Percentiles rank a stretch among this genome's conserved stretches.
These are phyloP conservation scores for Pichia paraexigua DNA, from an alignment of 805 yeast genomes.

Conservation along the genomic window DNA sequence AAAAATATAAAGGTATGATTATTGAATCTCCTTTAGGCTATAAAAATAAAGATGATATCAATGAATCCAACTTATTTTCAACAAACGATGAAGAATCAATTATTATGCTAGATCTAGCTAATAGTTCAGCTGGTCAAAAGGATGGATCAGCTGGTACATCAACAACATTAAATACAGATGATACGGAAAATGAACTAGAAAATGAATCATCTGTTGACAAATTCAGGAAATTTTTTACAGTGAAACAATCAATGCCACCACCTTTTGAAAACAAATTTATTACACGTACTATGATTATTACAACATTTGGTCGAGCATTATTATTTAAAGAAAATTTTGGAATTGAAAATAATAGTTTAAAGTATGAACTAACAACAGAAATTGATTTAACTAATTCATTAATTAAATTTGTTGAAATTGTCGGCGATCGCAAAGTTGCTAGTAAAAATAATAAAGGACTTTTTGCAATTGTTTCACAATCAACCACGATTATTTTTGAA, in stretches of 20 bases:
- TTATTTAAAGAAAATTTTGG: slow-evolving; percentile 38
- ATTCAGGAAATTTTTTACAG: slow-evolving; percentile 25
- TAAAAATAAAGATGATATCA: slow-evolving; percentile 29
- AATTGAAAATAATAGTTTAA: slow-evolving; percentile 24
- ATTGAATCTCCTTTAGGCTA: slow-evolving; percentile 55
- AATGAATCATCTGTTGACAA: slow-evolving; percentile 15
- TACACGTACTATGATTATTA: slow-evolving; percentile 47
- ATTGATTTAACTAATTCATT: slow-evolving; percentile 46
- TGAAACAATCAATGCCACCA: slow-evolving; percentile 4
- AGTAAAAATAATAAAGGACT: slow-evolving; percentile 34
- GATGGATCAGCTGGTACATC: slow-evolving; percentile 4
- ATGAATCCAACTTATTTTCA: slow-evolving; percentile 7
- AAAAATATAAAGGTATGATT: slow-evolving; percentile 46
- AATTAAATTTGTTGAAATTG: slow-evolving; percentile 51
- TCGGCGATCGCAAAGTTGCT: slow-evolving; percentile 30
- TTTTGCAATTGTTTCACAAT: slow-evolving; percentile 52
- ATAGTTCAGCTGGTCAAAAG: neutral
- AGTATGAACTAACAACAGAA: slow-evolving; percentile 44
- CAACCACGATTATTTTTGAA: slow-evolving; percentile 48
- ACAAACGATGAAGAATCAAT: slow-evolving; percentile 24
- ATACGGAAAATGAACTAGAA: slow-evolving; percentile 12
- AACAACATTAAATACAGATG: slow-evolving; percentile 9
- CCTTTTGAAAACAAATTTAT: slow-evolving; percentile 23
- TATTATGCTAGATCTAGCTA: slow-evolving; percentile 15
- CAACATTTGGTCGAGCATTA: slow-evolving; percentile 57